Evolutionary conservation across 129 eudicot species (phyloP).

Genomic region (Helianthus tuberosus): DNA sequence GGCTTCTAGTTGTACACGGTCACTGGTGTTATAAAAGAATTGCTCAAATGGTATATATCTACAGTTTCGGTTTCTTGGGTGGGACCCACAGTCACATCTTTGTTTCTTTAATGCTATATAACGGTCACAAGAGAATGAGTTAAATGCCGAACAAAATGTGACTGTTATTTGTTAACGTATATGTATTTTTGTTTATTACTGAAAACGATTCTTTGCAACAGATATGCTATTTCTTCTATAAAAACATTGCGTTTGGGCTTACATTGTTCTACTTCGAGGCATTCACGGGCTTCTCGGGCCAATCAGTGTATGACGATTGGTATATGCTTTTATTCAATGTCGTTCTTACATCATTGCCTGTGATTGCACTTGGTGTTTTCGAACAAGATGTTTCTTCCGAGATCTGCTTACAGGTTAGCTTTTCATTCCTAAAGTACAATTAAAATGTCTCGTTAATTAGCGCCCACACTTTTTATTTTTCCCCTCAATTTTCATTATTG

Average conservation of each 20-base stretch:
- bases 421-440: background rate
- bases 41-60: conserved; percentile 80
- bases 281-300: conserved; percentile 93
- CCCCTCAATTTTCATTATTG: too few species aligned
- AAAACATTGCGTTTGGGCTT: conserved; percentile 94
- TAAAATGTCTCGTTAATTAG: too few species aligned
- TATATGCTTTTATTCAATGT: conserved; percentile 89
- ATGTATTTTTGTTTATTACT: background rate
- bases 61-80: background rate
- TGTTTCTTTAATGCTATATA: too few species aligned
- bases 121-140: too few species aligned
- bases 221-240: conserved; percentile 99
- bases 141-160: too few species aligned
- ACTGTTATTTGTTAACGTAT: too few species aligned
- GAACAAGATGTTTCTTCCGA: conserved; percentile 98
- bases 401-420: conserved; percentile 92
- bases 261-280: conserved; percentile 98
- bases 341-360: conserved; percentile 92
- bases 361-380: conserved; percentile 91
- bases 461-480: background rate
- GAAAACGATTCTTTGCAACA: conserved; percentile 32
- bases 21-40: conserved; percentile 99
- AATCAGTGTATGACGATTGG: conserved; percentile 92
- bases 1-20: conserved; percentile 94
- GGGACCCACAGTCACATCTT: too few species aligned